phyloP scores from a whole-genome alignment of 805 yeast genomes.

The Candida tibetensis region DNA sequence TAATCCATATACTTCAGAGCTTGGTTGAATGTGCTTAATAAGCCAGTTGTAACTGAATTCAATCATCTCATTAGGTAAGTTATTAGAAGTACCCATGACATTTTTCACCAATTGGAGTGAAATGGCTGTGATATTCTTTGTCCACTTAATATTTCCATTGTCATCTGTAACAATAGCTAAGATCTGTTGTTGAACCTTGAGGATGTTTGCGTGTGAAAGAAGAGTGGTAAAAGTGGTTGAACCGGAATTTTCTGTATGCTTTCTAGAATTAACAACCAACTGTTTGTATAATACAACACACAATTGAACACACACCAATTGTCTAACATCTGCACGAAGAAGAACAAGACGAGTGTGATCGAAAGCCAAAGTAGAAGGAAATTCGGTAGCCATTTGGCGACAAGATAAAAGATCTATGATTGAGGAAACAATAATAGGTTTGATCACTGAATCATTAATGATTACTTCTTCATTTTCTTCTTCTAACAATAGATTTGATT shows the following conservation, averaged over 20 bases:
- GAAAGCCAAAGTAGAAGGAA: constrained; percentile 79
- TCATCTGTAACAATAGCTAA: constrained; percentile 80
- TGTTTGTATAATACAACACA: constrained; percentile 73
- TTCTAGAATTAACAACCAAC: constrained; percentile 37
- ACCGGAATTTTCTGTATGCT: constrained; percentile 21
- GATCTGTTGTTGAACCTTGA: constrained; percentile 63
- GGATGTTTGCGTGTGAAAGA: constrained; percentile 35
- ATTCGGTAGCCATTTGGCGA: constrained; percentile 75
- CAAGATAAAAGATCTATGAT: constrained; percentile 67
- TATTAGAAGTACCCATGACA: constrained; percentile 20
- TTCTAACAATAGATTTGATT: constrained; percentile 8
- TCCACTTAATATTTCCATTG: constrained; percentile 88
- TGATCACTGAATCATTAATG: constrained; percentile 19
- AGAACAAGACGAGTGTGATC: constrained; percentile 78
- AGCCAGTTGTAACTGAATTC: constrained; percentile 77
- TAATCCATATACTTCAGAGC: constrained; percentile 69
- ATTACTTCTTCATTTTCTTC: constrained; percentile 12
- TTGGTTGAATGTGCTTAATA: constrained; percentile 81
- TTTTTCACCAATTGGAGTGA: constrained; percentile 62
- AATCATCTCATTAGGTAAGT: constrained; percentile 39
- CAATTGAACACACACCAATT: constrained; percentile 74
- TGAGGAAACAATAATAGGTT: constrained; percentile 46
- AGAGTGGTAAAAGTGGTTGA: constrained; percentile 18
- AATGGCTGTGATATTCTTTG: constrained; percentile 70
- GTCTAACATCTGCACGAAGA: constrained; percentile 81